These are phyloP conservation scores for Microbotryomycetes sp. DNA, from an alignment of 1,284 basidiomycete species.

Conservation along the genomic window DNA sequence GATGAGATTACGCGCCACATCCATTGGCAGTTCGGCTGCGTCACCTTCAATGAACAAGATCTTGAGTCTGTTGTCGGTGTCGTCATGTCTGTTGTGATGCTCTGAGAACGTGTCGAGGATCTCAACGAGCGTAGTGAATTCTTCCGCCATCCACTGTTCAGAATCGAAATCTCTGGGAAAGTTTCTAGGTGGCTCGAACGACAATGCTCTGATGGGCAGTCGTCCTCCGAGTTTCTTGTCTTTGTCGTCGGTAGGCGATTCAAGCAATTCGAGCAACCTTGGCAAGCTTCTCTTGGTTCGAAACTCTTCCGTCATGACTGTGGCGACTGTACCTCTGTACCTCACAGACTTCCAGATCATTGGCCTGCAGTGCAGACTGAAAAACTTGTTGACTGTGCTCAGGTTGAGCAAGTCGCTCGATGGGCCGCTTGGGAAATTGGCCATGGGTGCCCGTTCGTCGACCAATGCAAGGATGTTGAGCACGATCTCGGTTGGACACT, in stretches of 20 bases:
- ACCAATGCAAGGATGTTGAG: conserved; percentile 21
- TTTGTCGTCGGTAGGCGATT: neutral
- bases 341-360: conserved; percentile 12
- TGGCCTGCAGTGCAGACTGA: conserved; percentile 17
- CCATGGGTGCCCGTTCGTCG: conserved; percentile 26
- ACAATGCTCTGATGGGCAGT: neutral
- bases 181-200: neutral
- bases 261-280: neutral
- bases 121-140: neutral
- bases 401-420: conserved; percentile 35
- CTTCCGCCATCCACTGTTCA: neutral
- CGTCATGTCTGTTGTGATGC: too few species aligned
- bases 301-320: neutral
- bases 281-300: neutral
- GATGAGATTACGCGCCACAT: conserved; percentile 3
- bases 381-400: conserved; percentile 30
- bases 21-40: neutral
- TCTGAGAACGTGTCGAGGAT: neutral
- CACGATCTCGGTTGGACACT: conserved; percentile 34
- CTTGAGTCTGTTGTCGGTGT: neutral
- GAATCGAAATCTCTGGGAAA: neutral
- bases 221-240: conserved; percentile 1
- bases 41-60: conserved; percentile 21
- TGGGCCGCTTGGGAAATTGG: conserved; percentile 30
- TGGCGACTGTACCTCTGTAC: neutral